Base-by-base conservation (phyloP, 2,329 filamentous ascomycete genomes). In the Coniosporium tulheliwenetii region DNA sequence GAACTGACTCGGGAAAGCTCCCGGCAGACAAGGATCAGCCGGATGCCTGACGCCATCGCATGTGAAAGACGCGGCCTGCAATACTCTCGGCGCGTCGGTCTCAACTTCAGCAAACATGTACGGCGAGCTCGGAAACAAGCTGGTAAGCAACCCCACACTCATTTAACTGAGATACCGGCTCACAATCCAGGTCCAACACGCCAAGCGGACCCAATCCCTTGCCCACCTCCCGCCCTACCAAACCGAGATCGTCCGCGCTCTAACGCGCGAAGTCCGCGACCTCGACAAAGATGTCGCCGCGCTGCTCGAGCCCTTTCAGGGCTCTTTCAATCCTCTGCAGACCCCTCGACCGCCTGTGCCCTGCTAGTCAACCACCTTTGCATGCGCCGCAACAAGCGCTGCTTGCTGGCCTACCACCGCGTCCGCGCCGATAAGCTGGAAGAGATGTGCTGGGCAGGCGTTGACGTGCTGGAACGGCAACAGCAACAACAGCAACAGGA, bases 311-410 rank as follows among this genome's bases (percentile, higher is more conserved):
- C 83, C 85, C 1, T 91, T 89, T 57, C 76, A 82, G 47, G 82
- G 81, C 45, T 80, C 79, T 0, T 96, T 96, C 66, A 80, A 94
- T 50, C 89, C 0, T 75, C 79, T 12, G 73, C 79, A 9, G 79
- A 95, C 52, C 85, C 85, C 36, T 84, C 83, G 8, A 81, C 81
- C 30, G 87, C 89, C 2, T 93, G 85, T 56, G 84, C 85, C 1
- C 70, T 98, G 16, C 75, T 98, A 15, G 87, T 96, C 45, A 84
- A 95, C 58, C 89, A 98, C 57, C 68, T 98, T 9, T 86, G 84
- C 50, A 95, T 96, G 82, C 79, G 91, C 38, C 75, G 91, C 41
- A 94, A 98, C 61, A 98, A 98, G 61, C 80, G 91, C 36, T 98
- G 91, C 55, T 70, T 98, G 14, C 74, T 98, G 5, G 87, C 89